Evolutionary conservation across 192 early-diverging fungal genomes (phyloP), one percentile per base, ranked within the genome.

Genomic region (Entomortierella beljakovae): DNA sequence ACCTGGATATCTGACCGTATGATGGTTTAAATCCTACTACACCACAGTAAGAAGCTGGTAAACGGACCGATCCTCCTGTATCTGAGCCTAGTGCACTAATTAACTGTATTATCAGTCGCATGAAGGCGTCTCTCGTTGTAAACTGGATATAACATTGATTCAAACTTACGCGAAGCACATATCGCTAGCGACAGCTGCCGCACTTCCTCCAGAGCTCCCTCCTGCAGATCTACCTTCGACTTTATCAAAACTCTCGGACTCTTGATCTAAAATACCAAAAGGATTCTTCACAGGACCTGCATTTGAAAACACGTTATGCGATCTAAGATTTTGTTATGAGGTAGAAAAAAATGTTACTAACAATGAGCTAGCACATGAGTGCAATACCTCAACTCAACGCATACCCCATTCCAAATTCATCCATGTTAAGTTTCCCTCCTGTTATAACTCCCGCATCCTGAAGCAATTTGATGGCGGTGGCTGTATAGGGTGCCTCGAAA

Each of bases 361-460:
- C 23, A 26, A 53, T 16, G 25, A 53, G 18, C 54, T 16, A 57
- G 31, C 1, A 31, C n/a, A n/a, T n/a, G n/a, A n/a, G n/a, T n/a
- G n/a, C n/a, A n/a, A n/a, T n/a, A n/a, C n/a, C n/a, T n/a, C n/a
- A 6, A 11, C 31, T 5, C 34, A 5, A 18, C 15, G 1, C 54
- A 57, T 87, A 90, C 82, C 97, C 97, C 96, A 98, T 98, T 18
- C 94, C 97, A 89, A 97, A 98, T 77, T 98, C 96, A 80, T 98
- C 97, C 93, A 97, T 92, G 75, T 97, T 97, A 18, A 91, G 85
- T 61, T 95, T 95, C 25, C 92, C 95, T 5, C 92, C 81, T n/a
- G 92, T 80, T 10, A 88, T 70, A 0, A 86, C 91, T 0, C 95
- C 94, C 2, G 88, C 84, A 0, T 85, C 63, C 26, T 83, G 70